A percentile compares a stretch with the other conserved stretches of the same genome.
Conservation (phyloP, 176 grass and related monocot genomes). For the Neostapfia colusana region DNA sequence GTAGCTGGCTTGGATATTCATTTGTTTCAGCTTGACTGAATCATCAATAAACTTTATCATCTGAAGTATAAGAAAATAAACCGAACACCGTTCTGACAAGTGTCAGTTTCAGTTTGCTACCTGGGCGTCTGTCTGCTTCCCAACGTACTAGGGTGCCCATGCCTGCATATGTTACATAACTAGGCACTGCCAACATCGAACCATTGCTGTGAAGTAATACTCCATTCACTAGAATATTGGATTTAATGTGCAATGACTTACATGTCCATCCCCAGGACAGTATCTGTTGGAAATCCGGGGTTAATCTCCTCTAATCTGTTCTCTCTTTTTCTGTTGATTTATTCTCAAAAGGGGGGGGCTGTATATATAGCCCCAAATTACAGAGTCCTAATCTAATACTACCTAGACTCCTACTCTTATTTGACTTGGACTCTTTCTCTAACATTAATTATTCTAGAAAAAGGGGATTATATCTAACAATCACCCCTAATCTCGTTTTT, state of each 20-base stretch:
- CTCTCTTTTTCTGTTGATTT: too few species aligned
- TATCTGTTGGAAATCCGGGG: too few species aligned
- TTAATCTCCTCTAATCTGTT: too few species aligned
- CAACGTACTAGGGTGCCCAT: not conserved
- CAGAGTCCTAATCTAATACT: too few species aligned
- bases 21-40: not conserved
- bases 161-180: not conserved
- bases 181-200: not conserved
- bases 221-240: not conserved
- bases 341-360: too few species aligned
- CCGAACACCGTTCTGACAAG: not conserved
- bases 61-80: not conserved
- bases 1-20: not conserved
- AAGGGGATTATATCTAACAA: too few species aligned
- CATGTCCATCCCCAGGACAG: not conserved
- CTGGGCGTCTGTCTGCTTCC: not conserved
- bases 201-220: not conserved
- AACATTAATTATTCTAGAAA: too few species aligned
- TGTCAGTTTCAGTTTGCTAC: not conserved
- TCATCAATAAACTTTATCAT: not conserved
- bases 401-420: too few species aligned
- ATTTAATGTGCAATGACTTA: not conserved
- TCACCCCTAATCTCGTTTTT: too few species aligned
- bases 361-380: too few species aligned
- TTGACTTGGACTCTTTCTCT: too few species aligned